Conservation (phyloP, 331 rosid genomes). For the Pyracantha coccinea region DNA sequence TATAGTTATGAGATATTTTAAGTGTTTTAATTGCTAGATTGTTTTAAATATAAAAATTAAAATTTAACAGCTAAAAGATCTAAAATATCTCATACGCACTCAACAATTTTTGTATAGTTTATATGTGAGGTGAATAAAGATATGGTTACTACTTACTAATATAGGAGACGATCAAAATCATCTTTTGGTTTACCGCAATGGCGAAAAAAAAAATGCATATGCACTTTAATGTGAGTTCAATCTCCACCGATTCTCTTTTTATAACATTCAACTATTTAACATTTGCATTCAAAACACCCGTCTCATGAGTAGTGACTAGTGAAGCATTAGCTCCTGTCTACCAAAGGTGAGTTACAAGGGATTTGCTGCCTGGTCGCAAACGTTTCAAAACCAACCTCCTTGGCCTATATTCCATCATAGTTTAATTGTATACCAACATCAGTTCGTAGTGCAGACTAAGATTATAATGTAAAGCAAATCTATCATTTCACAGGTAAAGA, state of each 20-base stretch:
- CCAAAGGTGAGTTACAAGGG: neutral
- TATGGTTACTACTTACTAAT: too few species aligned
- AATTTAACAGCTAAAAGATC: too few species aligned
- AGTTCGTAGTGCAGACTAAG: neutral
- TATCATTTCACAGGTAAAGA: neutral
- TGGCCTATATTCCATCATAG: neutral
- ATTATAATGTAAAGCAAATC: neutral
- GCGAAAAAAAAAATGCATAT: too few species aligned
- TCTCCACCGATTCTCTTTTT: too few species aligned
- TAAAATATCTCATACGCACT: too few species aligned
- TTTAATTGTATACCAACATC: neutral
- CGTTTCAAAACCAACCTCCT: neutral
- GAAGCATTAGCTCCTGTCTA: neutral
- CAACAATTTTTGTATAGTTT: too few species aligned
- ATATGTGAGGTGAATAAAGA: too few species aligned
- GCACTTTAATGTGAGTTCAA: neutral
- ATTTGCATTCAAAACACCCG: constrained; percentile 16
- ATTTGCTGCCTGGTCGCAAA: neutral
- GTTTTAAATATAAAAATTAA: too few species aligned
- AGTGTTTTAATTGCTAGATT: too few species aligned
- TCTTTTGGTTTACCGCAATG: neutral
- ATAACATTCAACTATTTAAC: neutral
- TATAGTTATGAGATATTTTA: too few species aligned
- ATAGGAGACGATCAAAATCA: neutral
- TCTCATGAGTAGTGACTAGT: constrained; percentile 7